A percentile compares a stretch with the other conserved stretches of the same genome.
Evolutionary conservation across 768 basidiomycete genomes (phyloP).

Genomic region (Kwoniella newhampshirensis): DNA sequence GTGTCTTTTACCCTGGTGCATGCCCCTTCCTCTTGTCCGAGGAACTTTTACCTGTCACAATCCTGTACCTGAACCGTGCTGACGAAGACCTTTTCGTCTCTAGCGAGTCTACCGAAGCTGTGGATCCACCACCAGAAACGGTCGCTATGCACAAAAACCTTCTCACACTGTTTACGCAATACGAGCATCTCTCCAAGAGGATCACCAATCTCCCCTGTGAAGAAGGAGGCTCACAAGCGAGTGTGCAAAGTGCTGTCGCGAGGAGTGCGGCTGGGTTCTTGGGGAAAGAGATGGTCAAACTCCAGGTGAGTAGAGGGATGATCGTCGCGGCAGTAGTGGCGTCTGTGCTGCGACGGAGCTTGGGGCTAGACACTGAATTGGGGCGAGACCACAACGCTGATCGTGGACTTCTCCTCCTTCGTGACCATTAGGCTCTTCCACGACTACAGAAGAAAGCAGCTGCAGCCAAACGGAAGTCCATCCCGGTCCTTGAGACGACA

Average conservation of each 20-base stretch:
- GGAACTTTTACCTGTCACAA: no score
- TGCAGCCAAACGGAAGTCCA: conserved; percentile 25
- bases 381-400: no score
- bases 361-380: no score
- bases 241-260: conserved; percentile 77
- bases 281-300: conserved; percentile 83
- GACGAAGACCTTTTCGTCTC: neutral
- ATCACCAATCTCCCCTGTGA: conserved; percentile 69
- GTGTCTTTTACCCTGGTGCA: neutral
- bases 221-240: conserved; percentile 71
- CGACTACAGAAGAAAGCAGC: conserved; percentile 41
- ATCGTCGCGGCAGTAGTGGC: no score
- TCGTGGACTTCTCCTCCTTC: no score
- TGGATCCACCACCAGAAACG: conserved; percentile 35
- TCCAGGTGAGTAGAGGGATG: conserved; percentile 62
- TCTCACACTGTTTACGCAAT: conserved; percentile 79
- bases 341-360: no score
- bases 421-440: conserved; percentile 47
- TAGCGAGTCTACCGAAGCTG: conserved; percentile 54
- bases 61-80: no score
- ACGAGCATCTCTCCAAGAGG: conserved; percentile 82
- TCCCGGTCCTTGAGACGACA: conserved; percentile 30
- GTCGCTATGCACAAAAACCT: conserved; percentile 70
- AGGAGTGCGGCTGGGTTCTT: conserved; percentile 75
- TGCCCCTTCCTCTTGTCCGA: neutral